These are phyloP conservation scores for Russula sp. DNA, from an alignment of 768 basidiomycete species.

Conservation along the genomic window DNA sequence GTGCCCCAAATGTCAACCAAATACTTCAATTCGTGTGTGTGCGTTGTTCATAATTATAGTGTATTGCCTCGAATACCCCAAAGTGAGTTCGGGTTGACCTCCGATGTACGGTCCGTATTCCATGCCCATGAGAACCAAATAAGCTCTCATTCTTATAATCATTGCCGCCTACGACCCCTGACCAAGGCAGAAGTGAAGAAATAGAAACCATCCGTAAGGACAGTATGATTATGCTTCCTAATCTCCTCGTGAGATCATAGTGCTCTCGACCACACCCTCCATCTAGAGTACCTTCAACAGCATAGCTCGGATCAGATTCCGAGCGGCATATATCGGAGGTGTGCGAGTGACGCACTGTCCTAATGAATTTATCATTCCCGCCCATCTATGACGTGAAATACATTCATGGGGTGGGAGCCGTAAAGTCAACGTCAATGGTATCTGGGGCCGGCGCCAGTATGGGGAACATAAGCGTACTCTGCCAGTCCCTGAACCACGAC, in stretches of 20 bases:
- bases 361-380: too few species aligned
- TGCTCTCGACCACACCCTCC: neutral
- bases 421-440: neutral
- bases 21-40: neutral
- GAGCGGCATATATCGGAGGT: neutral
- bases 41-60: neutral
- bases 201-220: neutral
- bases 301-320: neutral
- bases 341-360: neutral
- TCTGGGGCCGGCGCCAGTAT: neutral
- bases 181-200: neutral
- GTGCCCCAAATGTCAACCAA: neutral
- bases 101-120: constrained; percentile 7
- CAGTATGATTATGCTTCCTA: neutral
- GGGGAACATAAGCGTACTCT: neutral
- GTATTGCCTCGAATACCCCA: neutral
- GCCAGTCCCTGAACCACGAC: neutral
- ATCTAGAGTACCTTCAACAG: neutral
- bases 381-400: neutral
- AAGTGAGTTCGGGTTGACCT: neutral
- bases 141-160: neutral
- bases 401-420: neutral
- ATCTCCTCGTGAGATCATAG: neutral
- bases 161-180: neutral
- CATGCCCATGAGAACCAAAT: neutral